Percentiles rank a stretch among this genome's conserved stretches.
Evolutionary conservation across 495 filamentous ascomycete genomes (phyloP).

Genomic region (Aspergillus taichungensis): DNA sequence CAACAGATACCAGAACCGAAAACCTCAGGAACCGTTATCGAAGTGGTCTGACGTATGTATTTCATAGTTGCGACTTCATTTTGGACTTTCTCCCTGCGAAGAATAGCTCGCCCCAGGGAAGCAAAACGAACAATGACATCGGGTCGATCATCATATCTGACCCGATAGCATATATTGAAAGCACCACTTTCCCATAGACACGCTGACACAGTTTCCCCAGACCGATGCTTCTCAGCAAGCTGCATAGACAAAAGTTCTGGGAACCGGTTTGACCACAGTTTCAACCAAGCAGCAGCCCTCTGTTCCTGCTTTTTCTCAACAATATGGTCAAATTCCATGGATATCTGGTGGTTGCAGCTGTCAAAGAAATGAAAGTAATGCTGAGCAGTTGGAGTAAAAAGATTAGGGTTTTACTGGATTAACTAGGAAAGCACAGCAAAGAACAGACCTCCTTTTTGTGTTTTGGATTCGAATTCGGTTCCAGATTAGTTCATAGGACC

Average conservation of each 20-base stretch:
- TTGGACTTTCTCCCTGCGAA: constrained; percentile 7
- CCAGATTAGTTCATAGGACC: too few relatives aligned
- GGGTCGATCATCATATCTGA: constrained; percentile 10
- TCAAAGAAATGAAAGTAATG: not conserved
- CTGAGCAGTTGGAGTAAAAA: not conserved
- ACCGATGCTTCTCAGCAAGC: not conserved
- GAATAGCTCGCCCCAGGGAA: constrained; percentile 10
- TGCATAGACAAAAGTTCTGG: too few relatives aligned
- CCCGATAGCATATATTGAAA: constrained; percentile 8
- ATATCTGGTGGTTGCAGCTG: not conserved
- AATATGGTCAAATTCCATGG: not conserved
- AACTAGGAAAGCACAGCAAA: not conserved
- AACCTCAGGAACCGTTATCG: constrained; percentile 1
- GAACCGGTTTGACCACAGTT: not conserved
- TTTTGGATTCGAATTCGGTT: too few relatives aligned
- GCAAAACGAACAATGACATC: constrained; percentile 12
- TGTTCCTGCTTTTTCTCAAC: constrained; percentile 1
- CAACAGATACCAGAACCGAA: constrained; percentile 3
- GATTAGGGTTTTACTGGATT: not conserved
- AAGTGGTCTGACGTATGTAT: constrained; percentile 1
- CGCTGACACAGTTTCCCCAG: not conserved
- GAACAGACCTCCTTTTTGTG: not conserved
- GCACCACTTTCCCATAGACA: constrained; percentile 1
- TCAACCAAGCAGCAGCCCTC: not conserved
- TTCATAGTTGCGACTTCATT: constrained; percentile 7